phyloP scores from a whole-genome alignment of 208 protist species.

The Trichomonas gallinae region DNA sequence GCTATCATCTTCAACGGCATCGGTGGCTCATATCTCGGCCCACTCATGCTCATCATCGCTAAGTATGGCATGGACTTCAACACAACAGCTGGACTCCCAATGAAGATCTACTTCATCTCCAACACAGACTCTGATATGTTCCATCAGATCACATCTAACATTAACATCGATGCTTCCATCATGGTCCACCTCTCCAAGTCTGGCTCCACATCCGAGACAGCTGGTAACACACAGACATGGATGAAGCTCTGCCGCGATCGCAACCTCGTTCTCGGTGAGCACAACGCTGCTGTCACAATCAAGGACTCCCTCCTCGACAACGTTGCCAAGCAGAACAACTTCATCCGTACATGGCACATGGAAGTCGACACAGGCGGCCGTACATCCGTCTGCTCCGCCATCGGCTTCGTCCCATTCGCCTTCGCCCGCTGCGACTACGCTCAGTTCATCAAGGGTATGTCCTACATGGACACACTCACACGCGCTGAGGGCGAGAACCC shows the following conservation, averaged over 20 bases:
- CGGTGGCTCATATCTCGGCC: neutral
- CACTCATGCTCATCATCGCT: slow-evolving; percentile 15
- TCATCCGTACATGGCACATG: neutral
- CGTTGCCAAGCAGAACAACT: neutral
- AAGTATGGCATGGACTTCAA: neutral
- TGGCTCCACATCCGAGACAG: slow-evolving; percentile 1
- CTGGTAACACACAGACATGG: slow-evolving; percentile 16
- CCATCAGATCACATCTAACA: neutral
- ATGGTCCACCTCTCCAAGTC: slow-evolving; percentile 12
- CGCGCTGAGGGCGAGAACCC: neutral
- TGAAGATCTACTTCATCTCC: slow-evolving; percentile 22
- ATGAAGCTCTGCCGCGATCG: neutral
- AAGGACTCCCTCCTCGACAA: neutral
- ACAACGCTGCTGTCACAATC: neutral
- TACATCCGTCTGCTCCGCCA: neutral
- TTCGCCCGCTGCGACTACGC: neutral
- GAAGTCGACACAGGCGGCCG: slow-evolving; percentile 10
- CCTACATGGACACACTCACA: neutral
- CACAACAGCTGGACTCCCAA: neutral
- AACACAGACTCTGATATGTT: slow-evolving; percentile 4
- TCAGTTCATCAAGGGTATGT: neutral
- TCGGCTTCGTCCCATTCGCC: neutral
- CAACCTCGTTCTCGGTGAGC: neutral
- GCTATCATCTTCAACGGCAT: slow-evolving; percentile 16
- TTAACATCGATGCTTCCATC: neutral